phyloP scores from a whole-genome alignment of 768 basidiomycete species.

The Chalciporus chontae region DNA sequence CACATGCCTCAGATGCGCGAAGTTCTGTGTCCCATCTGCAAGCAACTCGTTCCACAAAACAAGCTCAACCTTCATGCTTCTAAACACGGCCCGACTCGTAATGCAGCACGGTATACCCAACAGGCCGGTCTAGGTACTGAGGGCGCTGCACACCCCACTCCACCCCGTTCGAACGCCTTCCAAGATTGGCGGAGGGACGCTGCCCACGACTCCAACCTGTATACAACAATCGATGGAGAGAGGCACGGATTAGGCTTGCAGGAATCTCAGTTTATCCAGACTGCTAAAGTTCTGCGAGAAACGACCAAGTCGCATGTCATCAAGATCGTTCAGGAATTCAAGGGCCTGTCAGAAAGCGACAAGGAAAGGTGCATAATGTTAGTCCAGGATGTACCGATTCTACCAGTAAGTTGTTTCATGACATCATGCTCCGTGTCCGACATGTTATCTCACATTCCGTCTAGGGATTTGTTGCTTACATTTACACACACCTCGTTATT shows the following conservation, averaged over 20 bases:
- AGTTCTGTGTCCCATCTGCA: constrained; percentile 21
- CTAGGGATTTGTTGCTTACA: constrained; percentile 27
- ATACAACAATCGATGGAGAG: constrained; percentile 22
- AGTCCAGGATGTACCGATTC: constrained; percentile 16
- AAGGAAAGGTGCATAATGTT: constrained; percentile 13
- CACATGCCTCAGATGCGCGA: background rate
- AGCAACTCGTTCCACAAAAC: constrained; percentile 2
- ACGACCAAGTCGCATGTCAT: constrained; percentile 12
- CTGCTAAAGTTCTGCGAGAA: constrained; percentile 10
- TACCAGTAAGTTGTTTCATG: constrained; percentile 18
- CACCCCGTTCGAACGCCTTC: constrained; percentile 4
- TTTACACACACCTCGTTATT: constrained; percentile 22
- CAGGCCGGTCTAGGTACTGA: background rate
- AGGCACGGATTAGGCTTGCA: background rate
- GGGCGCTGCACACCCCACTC: background rate
- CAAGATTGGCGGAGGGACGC: constrained; percentile 6
- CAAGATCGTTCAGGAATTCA: constrained; percentile 18
- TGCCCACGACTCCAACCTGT: background rate
- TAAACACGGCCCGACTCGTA: constrained; percentile 1
- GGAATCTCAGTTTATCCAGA: background rate
- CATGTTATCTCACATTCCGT: constrained; percentile 3
- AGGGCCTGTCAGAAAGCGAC: constrained; percentile 4
- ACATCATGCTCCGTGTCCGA: background rate
- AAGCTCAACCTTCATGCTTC: constrained; percentile 14
- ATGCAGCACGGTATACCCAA: background rate